Evolutionary conservation across 225 moss, liverwort and hornwort genomes (phyloP).

Genomic region (Antitrichia curtipendula): DNA sequence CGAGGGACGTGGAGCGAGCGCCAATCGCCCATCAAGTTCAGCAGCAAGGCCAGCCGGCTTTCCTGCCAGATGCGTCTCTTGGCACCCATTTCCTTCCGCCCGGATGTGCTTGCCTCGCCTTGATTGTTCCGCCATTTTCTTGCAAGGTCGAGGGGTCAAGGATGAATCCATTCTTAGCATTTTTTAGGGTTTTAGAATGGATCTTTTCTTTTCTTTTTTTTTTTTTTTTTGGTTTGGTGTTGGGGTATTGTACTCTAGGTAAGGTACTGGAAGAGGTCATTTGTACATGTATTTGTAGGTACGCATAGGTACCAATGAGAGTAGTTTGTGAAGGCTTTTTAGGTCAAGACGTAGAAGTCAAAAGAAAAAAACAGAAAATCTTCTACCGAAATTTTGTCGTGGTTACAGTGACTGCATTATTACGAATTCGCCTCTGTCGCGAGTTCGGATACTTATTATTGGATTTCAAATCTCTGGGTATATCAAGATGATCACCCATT

Average conservation of each 20-base stretch:
- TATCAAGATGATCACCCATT: no score
- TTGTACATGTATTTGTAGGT: background rate
- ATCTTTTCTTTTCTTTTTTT: background rate
- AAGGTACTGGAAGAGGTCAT: background rate
- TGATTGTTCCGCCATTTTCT: background rate
- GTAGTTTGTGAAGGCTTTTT: background rate
- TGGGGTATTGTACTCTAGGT: background rate
- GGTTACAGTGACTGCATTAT: background rate
- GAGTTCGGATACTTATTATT: background rate
- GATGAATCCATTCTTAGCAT: no score
- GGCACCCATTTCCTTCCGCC: conserved; percentile 11
- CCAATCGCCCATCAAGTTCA: background rate
- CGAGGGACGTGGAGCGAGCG: conserved; percentile 16
- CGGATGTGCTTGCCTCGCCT: background rate
- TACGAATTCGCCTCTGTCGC: background rate
- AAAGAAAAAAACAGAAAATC: background rate
- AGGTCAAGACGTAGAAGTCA: background rate
- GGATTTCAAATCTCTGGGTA: no score
- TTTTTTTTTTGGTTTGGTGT: background rate
- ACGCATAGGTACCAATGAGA: background rate
- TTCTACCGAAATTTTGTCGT: background rate
- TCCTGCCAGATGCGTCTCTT: background rate
- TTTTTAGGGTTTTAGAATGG: background rate
- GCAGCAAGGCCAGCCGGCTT: background rate
- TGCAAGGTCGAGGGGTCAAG: background rate